Evolutionary conservation across 225 moss, liverwort and hornwort genomes (phyloP).

Genomic region (Rhytidiadelphus loreus): DNA sequence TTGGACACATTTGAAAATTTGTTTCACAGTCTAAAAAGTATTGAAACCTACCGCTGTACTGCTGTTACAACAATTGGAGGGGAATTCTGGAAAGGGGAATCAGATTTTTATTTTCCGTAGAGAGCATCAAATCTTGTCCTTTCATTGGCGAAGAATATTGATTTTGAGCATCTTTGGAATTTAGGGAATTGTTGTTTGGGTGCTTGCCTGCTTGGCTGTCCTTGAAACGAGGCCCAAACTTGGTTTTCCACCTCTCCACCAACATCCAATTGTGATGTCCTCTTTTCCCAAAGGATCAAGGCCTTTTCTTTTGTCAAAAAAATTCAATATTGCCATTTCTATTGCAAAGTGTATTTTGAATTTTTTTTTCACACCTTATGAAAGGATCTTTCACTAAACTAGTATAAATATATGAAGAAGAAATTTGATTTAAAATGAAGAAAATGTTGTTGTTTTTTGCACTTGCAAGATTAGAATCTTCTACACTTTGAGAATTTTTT

Average conservation of each 20-base stretch:
- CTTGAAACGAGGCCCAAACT: background rate
- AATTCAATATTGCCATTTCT: background rate
- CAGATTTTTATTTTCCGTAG: background rate
- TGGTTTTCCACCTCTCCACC: background rate
- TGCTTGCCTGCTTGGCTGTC: background rate
- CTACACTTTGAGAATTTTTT: too few relatives aligned
- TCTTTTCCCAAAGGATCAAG: fast-evolving
- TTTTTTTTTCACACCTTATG: background rate
- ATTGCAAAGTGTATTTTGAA: background rate
- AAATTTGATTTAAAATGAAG: background rate
- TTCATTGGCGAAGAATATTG: background rate
- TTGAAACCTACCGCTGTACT: background rate
- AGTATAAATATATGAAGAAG: background rate
- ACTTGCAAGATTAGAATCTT: background rate
- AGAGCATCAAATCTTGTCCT: background rate
- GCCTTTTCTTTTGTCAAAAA: background rate
- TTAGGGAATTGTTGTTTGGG: background rate
- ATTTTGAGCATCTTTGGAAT: background rate
- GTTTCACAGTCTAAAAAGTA: background rate
- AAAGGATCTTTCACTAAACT: background rate
- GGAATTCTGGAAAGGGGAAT: background rate
- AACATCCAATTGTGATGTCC: background rate
- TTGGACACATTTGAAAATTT: background rate
- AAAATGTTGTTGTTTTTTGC: background rate
- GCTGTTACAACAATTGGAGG: background rate